Evolutionary conservation across 192 early-diverging fungal species (phyloP).

Genomic region (Backusella australiensis): DNA sequence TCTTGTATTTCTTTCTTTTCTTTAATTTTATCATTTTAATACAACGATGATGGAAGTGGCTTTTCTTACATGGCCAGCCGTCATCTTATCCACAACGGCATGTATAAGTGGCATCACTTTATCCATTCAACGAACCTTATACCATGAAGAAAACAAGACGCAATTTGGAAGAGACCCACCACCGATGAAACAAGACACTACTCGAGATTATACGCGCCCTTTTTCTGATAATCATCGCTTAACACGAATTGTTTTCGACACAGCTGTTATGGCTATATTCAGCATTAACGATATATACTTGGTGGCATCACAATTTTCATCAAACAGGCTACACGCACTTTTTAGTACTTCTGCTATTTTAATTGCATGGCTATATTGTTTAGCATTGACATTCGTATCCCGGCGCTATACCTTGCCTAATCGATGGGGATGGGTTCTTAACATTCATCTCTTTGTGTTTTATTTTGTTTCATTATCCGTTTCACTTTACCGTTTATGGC

Average conservation of each 20-base stretch:
- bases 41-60: conserved; percentile 3
- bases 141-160: conserved; percentile 8
- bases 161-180: not conserved
- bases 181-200: not conserved
- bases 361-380: conserved; percentile 28
- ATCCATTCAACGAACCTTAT: conserved; percentile 20
- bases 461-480: conserved; percentile 16
- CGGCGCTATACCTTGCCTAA: conserved; percentile 24
- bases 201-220: conserved; percentile 11
- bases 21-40: not conserved
- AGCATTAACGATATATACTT: not conserved
- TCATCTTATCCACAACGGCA: not conserved
- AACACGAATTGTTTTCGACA: conserved; percentile 16
- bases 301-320: not conserved
- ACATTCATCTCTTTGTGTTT: conserved; percentile 31
- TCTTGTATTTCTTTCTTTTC: conserved; percentile 1
- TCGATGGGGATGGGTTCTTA: conserved; percentile 33
- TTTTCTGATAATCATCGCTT: conserved; percentile 10
- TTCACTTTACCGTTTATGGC: conserved; percentile 15
- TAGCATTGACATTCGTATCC: conserved; percentile 23
- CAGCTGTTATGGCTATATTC: not conserved
- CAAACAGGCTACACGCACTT: not conserved
- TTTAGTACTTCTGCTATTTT: conserved; percentile 10
- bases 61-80: conserved; percentile 5
- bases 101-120: conserved; percentile 18